A percentile compares a stretch with the other conserved stretches of the same genome.
These are phyloP conservation scores for Striga asiatica DNA, from an alignment of 257 asterid genomes.

Conservation along the genomic window DNA sequence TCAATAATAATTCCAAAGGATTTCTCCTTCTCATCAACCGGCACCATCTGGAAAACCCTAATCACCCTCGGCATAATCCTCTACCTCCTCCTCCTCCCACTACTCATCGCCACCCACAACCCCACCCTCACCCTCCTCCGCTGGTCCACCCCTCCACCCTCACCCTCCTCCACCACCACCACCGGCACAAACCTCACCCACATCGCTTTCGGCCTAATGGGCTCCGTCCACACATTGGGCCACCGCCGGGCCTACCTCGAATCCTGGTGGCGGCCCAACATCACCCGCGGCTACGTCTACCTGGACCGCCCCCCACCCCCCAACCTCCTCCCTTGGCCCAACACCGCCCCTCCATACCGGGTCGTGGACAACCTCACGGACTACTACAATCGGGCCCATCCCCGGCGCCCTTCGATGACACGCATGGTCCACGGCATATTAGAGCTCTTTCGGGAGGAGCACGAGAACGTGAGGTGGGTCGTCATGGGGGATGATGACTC, in stretches of 20 bases:
- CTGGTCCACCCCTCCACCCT: background rate
- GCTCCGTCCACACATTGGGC: constrained; percentile 43
- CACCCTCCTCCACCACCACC: background rate
- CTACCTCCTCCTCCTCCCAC: constrained; percentile 12
- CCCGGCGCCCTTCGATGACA: too few relatives aligned
- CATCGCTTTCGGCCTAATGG: constrained; percentile 47
- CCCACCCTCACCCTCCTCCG: constrained; percentile 5
- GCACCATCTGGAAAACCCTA: constrained; percentile 25
- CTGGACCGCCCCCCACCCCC: constrained; percentile 37
- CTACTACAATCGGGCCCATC: constrained; percentile 25
- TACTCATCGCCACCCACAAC: constrained; percentile 13
- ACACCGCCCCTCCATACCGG: constrained; percentile 41
- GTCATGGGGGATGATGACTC: constrained; percentile 67
- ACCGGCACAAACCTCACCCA: constrained; percentile 38
- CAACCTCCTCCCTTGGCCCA: constrained; percentile 48
- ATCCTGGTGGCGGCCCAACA: constrained; percentile 58
- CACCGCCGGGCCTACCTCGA: constrained; percentile 38
- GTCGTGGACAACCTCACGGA: constrained; percentile 27
- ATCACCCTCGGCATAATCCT: constrained; percentile 17
- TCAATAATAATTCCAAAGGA: background rate
- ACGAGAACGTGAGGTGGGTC: constrained; percentile 36
- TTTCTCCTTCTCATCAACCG: constrained; percentile 5
- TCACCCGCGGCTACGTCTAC: constrained; percentile 39
- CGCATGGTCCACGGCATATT: constrained; percentile 45
- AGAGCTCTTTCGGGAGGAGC: constrained; percentile 34